Evolutionary conservation across 768 basidiomycete genomes (phyloP).

Genomic region (Calocybe gangraenosa): DNA sequence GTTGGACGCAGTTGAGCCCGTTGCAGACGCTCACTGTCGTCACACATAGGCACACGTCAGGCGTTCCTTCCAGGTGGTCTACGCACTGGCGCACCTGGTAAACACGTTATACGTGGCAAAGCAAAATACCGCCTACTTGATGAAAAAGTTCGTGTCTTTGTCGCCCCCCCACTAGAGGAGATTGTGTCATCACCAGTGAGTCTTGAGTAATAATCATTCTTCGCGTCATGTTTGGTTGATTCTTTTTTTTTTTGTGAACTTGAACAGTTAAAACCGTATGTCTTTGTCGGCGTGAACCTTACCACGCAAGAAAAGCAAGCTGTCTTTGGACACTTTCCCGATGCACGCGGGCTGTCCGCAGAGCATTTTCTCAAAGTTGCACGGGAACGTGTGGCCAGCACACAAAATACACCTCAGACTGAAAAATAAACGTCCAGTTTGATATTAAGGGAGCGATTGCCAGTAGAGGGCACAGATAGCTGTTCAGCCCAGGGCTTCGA

Average conservation of each 20-base stretch:
- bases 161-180: conserved; percentile 70
- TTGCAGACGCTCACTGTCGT: background rate
- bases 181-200: conserved; percentile 57
- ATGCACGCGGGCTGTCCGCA: conserved; percentile 35
- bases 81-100: conserved; percentile 86
- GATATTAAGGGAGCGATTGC: too few relatives aligned
- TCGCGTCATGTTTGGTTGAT: background rate
- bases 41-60: conserved; percentile 62
- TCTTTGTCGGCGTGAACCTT: conserved; percentile 42
- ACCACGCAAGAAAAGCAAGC: conserved; percentile 28
- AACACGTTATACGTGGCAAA: conserved; percentile 73
- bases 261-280: conserved; percentile 67
- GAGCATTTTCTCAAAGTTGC: conserved; percentile 40
- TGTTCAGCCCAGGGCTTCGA: too few relatives aligned
- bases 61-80: conserved; percentile 79
- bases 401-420: background rate
- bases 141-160: conserved; percentile 77
- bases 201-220: conserved; percentile 3
- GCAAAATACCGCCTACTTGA: conserved; percentile 81
- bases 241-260: conserved; percentile 1
- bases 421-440: too few relatives aligned
- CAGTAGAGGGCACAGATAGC: too few relatives aligned
- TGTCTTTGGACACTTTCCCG: conserved; percentile 35
- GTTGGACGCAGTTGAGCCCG: background rate
- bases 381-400: conserved; percentile 18